Evolutionary conservation across 1,284 basidiomycete species (phyloP), one percentile per base, ranked within the genome.

Genomic region (Cryptococcus hybrid): DNA sequence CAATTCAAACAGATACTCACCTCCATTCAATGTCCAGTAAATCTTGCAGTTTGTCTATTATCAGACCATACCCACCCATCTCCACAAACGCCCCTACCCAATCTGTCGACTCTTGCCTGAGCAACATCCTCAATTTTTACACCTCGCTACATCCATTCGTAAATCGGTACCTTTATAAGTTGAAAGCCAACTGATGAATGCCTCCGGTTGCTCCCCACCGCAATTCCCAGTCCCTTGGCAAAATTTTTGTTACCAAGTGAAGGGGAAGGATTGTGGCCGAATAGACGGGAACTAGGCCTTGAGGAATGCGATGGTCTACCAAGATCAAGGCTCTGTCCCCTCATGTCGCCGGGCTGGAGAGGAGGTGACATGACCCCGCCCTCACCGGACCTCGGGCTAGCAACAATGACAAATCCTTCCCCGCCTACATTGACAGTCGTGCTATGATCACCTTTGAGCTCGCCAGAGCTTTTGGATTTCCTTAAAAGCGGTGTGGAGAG

Each of bases 21-120:
- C 93, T 86, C 95, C 95, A 99, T 79, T 99, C 95, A 51, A 98
- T 85, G 63, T 92, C 88, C 0, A 99, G 81, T 8, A 99, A 82
- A 75, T 99, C 95, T 60, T 92, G 89, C n/a, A 99, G 78, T 48
- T 92, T 83, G 1, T 86, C 87, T 30, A 97, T 76, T 42, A 99
- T 79, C 0, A 88, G 87, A 4, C 84, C 82, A 69, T 98, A 99
- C 1, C 96, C 95, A 5, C 92, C 91, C 8, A 84, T 75, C 51
- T 83, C 83, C 45, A 97, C 72, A 72, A 98, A 99, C n/a, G 88
- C 85, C 61, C 88, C 83, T n/a, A 96, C 87, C 95, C 96, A 99
- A 9, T 36, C 74, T 76, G 92, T 90, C 7, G 86, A 82, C 75
- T 96, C 93, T 67, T 94, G 93, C 57, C 93, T 80, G 34, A 96